Evolutionary conservation across 768 basidiomycete species (phyloP), one percentile per base, ranked within the genome.

Genomic region (Krasilnikovozyma curviuscula): DNA sequence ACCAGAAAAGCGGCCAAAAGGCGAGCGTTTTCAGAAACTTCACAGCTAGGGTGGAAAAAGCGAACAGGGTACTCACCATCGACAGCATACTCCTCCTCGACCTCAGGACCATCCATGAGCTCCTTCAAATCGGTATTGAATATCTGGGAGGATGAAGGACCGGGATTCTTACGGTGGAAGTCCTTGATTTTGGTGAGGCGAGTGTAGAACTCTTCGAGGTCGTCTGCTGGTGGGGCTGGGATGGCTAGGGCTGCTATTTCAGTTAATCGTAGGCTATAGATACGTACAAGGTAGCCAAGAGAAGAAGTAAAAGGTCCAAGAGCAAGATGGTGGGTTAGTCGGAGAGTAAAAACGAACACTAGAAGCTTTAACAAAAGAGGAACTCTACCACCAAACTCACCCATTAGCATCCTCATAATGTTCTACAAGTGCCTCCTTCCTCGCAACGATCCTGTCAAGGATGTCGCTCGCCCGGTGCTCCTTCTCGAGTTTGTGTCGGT

Each of bases 101-200:
- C 71, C 60, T 74, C 73, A 67, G 81, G 70, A 69, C 50, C 50
- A n/a, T 52, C 46, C 4, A 52, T 46, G 14, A 52, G 28, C 14
- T 21, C 28, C 27, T 21, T 29, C 21, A 52, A 42, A 39, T 52
- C 50, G 14, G 19, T 34, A 18, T 52, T 46, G 3, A 42, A 33
- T 5, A 34, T 46, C 24, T 46, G 24, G 8, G 50, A 43, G 28
- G n/a, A n/a, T 47, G 45, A 14, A 47, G 40, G 28, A 89, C 82
- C 69, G 88, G 88, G n/a, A 73, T 95, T 88, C 71, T 84, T 84
- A 68, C 73, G 74, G 72, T 97, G 79, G 74, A 91, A 85, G 63
- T 89, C 86, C 69, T 89, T 84, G 66, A 97, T 78, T 74, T 83
- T 86, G 62, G 77, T 79, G 71, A 97, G 78, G 69, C 93, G 79